Base-by-base conservation (phyloP, 1,284 basidiomycete genomes). In the Heterobasidion occidentale region DNA sequence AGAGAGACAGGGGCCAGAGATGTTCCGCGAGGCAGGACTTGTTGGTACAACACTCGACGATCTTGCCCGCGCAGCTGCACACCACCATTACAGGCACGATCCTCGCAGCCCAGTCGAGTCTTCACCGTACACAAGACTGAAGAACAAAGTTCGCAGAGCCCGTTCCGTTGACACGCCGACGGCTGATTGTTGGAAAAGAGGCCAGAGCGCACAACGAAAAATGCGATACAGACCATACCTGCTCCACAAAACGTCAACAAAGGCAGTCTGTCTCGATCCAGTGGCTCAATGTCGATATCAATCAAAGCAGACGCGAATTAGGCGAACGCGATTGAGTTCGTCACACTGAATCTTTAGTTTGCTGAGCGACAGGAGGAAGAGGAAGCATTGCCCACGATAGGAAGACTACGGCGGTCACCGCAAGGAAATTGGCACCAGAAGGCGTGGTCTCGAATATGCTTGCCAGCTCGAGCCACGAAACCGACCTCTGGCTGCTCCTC, bases 51-150 rank as follows among this genome's bases (percentile, higher is more conserved):
- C 27, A 27, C 27, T 77, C 77, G 48, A 79, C 61, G 57, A 75
- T 62, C 56, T 74, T 75, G 6, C 74, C 74, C 17, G 76, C 70
- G 44, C 70, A 73, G 55, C 74, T 74, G 14, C 77, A 58, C 9
- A 73, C 71, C 15, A 78, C 69, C 52, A 78, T 65, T 17, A 72
- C 66, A 38, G 72, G 73, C 27, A 78, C 66, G 1, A 73, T 68
- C 55, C 71, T 68, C 11, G 71, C 67, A 20, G 71, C 68, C 51
- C 64, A 67, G 12, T 67, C 68, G 19, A 67, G 12, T 67, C 68
- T 20, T 64, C 66, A 1, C 78, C 77, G 58, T 80, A 81, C 33
- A 82, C 77, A 47, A 73, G 70, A n/a, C 69, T 60, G 65, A 81
- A 80, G 66, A 80, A 81, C 34, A 74, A 62, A 14, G 63, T 56